Base-by-base conservation (phyloP, 805 yeast genomes). In the Ogataea siamensis region DNA sequence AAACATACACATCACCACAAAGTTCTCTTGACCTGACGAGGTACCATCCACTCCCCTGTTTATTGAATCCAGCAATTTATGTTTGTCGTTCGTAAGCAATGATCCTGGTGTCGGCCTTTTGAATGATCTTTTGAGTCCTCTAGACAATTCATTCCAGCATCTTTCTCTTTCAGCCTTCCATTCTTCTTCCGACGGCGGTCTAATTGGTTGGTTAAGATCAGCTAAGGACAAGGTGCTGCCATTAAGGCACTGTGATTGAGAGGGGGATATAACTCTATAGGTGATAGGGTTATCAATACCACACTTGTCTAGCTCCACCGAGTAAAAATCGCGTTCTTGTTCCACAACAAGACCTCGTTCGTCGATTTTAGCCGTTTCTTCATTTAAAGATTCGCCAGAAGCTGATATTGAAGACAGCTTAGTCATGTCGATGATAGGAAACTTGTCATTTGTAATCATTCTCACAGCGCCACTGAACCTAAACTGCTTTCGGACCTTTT, bases 21-120 rank as follows among this genome's bases (percentile, higher is more conserved):
- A 86, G 57, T 84, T 78, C 53, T 77, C 80, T 39, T 72, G 62
- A 10, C 74, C 76, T 1, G 82, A 78, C 18, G 75, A 76, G 20
- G 75, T 79, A 6, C 95, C 95, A 60, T 87, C 95, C 12, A 87
- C 95, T 9, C 95, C 91, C 49, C 95, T 71, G 32, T 74, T 69
- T 32, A 87, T 80, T 36, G 84, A 75, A 59, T 87, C 95, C 29
- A 87, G 61, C 39, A 68, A 57, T 48, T 75, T 76, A 24, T 68
- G 67, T 40, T 75, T 76, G 28, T 76, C 80, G 6, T 67, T 67
- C 8, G 75, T 73, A 54, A 87, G 54, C 15, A 65, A 62, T 2
- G 78, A 63, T n/a, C 82, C 82, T 2, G 95, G 94, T 1, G 70
- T 62, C 0, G 95, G 95, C 47, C 78, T 80, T 39, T 83, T 73